phyloP scores from a whole-genome alignment of 1,284 basidiomycete species.

The Cutaneotrichosporon cutaneum region DNA sequence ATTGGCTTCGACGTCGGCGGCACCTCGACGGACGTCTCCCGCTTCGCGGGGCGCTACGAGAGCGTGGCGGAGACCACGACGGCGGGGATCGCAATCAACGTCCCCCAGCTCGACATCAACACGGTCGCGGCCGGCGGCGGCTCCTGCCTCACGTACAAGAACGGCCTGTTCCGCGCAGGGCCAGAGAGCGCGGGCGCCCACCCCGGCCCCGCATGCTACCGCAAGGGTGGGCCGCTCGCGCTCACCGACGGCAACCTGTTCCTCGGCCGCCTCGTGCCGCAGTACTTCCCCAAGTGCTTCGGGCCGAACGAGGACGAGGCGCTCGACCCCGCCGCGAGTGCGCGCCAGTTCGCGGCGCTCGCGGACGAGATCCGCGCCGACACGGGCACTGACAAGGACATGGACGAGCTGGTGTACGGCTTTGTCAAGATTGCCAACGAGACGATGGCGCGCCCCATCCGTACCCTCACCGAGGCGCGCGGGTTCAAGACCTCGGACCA shows the following conservation, averaged over 20 bases:
- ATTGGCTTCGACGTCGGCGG: conserved; percentile 71
- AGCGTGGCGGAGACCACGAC: conserved; percentile 87
- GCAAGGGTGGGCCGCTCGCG: conserved; percentile 78
- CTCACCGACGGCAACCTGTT: conserved; percentile 84
- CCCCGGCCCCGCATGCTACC: conserved; percentile 78
- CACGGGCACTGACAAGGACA: conserved; percentile 60
- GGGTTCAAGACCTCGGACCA: conserved; percentile 82
- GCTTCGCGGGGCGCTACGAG: conserved; percentile 81
- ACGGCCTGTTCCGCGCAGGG: conserved; percentile 75
- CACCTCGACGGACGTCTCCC: conserved; percentile 85
- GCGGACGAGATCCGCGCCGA: conserved; percentile 66
- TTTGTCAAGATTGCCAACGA: conserved; percentile 93
- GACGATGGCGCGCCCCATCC: conserved; percentile 89
- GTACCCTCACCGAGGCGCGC: conserved; percentile 84
- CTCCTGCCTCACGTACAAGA: conserved; percentile 73
- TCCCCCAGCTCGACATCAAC: conserved; percentile 83
- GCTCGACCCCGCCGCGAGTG: conserved; percentile 69
- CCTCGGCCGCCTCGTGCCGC: conserved; percentile 74
- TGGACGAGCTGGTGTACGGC: conserved; percentile 77
- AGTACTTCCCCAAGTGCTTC: conserved; percentile 83
- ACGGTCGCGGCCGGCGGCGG: conserved; percentile 81
- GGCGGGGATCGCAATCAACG: conserved; percentile 83
- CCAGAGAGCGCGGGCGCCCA: conserved; percentile 76
- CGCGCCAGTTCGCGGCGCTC: conserved; percentile 64
- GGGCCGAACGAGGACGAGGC: conserved; percentile 79